Base-by-base conservation (phyloP, 1,139 yeast genomes). In the Saccharomyces pastorianus region DNA sequence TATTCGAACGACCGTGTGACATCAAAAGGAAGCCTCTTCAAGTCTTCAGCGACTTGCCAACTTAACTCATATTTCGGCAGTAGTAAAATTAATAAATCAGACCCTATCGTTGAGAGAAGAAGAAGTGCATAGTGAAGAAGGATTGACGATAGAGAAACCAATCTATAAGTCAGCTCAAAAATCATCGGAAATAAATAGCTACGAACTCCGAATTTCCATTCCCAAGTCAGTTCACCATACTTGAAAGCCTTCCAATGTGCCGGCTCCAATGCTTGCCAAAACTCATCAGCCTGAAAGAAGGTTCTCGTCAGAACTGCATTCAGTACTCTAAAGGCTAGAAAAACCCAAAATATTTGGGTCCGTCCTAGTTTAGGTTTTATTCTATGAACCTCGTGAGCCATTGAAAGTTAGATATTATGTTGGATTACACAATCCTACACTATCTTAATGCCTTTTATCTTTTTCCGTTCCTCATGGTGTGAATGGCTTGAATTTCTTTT, bases 201-300 rank as follows among this genome's bases (percentile, higher is more conserved):
- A 57, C 99, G 72, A 8, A 95, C 72, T 1, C 83, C 84, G 51
- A 78, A 75, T 38, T 73, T 66, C 99, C 99, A 95, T 70, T 95
- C 99, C 99, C 99, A 95, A 0, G 99, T 90, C 49, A 83, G 67
- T 63, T 83, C 82, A 0, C 99, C 99, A 58, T 84, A 85, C 1
- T 95, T 93, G 68, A 78, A 90, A 0, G 84, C 85, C 28, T 77
- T 72, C 9, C 66, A 58, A 69, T 91, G 96, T 0, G 99, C 99
- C 0, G 97, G 96, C 65, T 95, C 99, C 48, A 95, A 73, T 0
- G 93, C 77, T 70, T 95, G 99, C 82, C 85, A 95, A 72, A 78
- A 95, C 69, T 95, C 99, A 69, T 95, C 99, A 0, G 99, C 95
- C 69, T 95, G 99, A 72, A 93, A 93, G 66, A 83, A 95, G 0